phyloP scores from a whole-genome alignment of 1,284 basidiomycete species.

The Waitea zeae region DNA sequence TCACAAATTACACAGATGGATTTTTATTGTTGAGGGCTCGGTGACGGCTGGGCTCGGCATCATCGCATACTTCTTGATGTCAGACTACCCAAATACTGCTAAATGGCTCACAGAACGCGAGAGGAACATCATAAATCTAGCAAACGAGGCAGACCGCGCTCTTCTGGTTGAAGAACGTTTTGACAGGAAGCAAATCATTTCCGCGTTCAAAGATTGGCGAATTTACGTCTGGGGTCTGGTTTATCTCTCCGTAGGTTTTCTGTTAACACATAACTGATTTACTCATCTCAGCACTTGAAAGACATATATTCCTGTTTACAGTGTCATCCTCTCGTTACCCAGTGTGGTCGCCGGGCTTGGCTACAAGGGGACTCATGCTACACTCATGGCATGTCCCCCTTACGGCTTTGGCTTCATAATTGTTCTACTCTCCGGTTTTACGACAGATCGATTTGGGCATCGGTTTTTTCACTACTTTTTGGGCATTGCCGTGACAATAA shows the following conservation, averaged over 20 bases:
- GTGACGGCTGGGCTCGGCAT: constrained; percentile 15
- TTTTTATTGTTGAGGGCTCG: constrained; percentile 18
- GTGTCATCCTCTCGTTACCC: constrained; percentile 6
- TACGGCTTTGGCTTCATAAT: constrained; percentile 5
- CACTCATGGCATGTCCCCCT: constrained; percentile 8
- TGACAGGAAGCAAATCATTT: constrained; percentile 2
- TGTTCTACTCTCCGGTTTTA: constrained; percentile 3
- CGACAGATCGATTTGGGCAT: neutral
- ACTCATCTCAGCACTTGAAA: too few relatives aligned
- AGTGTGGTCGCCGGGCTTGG: constrained; percentile 6
- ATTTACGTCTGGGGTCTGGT: constrained; percentile 6
- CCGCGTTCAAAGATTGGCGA: constrained; percentile 6
- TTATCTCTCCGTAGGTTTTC: too few relatives aligned
- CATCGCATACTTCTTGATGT: constrained; percentile 13
- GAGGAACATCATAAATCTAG: constrained; percentile 4
- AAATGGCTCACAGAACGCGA: constrained; percentile 16
- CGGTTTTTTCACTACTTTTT: neutral
- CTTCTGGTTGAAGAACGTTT: constrained; percentile 3
- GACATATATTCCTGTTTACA: constrained; percentile 17
- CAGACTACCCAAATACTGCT: constrained; percentile 14
- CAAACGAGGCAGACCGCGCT: constrained; percentile 7
- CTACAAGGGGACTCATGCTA: constrained; percentile 5
- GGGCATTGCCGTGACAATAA: constrained; percentile 1
- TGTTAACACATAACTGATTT: too few relatives aligned
- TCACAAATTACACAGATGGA: constrained; percentile 13